phyloP scores from a whole-genome alignment of 2,329 filamentous ascomycete genomes.

The Penicillium sp. region DNA sequence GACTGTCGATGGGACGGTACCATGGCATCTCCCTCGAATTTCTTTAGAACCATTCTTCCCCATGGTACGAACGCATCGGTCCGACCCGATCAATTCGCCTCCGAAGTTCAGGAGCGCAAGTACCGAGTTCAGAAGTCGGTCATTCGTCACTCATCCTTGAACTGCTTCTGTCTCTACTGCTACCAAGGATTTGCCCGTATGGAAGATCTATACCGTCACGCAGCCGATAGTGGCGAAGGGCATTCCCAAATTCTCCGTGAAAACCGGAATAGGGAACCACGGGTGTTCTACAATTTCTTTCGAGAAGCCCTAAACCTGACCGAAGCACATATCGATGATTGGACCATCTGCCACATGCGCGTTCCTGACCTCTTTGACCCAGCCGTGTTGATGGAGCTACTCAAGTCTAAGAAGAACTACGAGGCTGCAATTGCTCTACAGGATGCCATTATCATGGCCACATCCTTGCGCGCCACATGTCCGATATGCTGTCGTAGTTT shows the following conservation, averaged over 20 bases:
- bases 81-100: conserved; percentile 7
- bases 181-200: conserved; percentile 15
- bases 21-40: not conserved
- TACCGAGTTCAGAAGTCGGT: conserved; percentile 10
- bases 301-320: conserved; percentile 12
- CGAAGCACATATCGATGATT: conserved; percentile 12
- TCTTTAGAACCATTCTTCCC: conserved; percentile 5
- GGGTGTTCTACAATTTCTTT: conserved; percentile 12
- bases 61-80: conserved; percentile 5
- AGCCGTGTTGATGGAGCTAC: conserved; percentile 12
- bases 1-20: not conserved
- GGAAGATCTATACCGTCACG: conserved; percentile 14
- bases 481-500: conserved; percentile 13
- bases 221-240: conserved; percentile 12
- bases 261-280: conserved; percentile 12
- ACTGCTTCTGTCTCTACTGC: conserved; percentile 14
- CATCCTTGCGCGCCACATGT: conserved; percentile 11
- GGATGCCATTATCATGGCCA: conserved; percentile 13
- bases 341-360: conserved; percentile 14
- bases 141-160: conserved; percentile 10
- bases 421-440: conserved; percentile 12
- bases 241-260: conserved; percentile 13
- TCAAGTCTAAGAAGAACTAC: conserved; percentile 10
- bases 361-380: conserved; percentile 14
- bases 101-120: conserved; percentile 8